These are phyloP conservation scores for Brassica cretica DNA, from an alignment of 345 rosid species.

Conservation along the genomic window DNA sequence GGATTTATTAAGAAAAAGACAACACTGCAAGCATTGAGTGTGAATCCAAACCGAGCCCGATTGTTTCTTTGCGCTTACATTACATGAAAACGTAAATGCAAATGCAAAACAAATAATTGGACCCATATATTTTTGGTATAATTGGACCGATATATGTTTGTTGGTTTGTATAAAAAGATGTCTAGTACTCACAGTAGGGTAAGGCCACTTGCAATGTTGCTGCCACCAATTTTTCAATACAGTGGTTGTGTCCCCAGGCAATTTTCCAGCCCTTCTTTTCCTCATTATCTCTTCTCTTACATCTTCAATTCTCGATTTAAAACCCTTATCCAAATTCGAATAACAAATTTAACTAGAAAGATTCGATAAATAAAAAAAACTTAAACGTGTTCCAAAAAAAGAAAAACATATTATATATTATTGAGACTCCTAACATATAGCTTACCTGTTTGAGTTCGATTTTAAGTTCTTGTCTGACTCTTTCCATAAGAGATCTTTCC, in stretches of 20 bases:
- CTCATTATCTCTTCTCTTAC: conserved; percentile 96
- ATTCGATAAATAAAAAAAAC: not conserved
- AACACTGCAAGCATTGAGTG: not conserved
- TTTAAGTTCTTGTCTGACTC: conserved; percentile 95
- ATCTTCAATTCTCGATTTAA: conserved; percentile 91
- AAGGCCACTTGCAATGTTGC: conserved; percentile 98
- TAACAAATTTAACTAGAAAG: not conserved
- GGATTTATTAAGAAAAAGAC: not conserved
- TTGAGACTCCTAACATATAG: not conserved
- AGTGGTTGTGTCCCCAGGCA: conserved; percentile 95
- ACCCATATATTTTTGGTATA: not conserved
- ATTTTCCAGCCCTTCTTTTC: conserved; percentile 93
- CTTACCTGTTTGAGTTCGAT: conserved; percentile 90
- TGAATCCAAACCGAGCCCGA: not conserved
- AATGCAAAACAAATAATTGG: not conserved
- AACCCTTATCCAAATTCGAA: conserved; percentile 52
- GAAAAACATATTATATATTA: not conserved
- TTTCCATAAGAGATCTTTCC: conserved; percentile 97
- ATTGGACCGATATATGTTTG: not conserved
- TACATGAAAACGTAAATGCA: not conserved
- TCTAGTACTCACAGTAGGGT: conserved; percentile 78
- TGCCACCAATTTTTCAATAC: conserved; percentile 98
- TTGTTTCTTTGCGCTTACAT: not conserved
- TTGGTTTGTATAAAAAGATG: not conserved
- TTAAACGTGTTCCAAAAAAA: too few species aligned